Evolutionary conservation across 2,329 filamentous ascomycete species (phyloP), one percentile per base, ranked within the genome.

Genomic region (Pestalotiopsis sp.): DNA sequence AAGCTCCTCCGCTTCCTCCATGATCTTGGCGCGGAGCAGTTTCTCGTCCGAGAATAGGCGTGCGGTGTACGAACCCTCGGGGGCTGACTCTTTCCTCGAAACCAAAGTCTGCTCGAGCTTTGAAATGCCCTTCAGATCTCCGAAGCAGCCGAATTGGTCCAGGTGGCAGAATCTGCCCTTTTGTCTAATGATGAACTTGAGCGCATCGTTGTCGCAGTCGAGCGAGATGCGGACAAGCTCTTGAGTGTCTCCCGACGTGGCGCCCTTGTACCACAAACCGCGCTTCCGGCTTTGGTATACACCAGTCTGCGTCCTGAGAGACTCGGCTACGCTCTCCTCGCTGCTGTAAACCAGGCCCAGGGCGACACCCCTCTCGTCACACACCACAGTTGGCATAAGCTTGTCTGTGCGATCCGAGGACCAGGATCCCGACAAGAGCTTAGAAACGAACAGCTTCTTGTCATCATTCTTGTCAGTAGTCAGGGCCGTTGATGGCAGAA

Each of bases 231-330:
- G 90, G 24, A 98, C 85, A 64, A 99, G 85, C 78, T 98, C 91
- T 79, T 99, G 96, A 13, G 93, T 93, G 78, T 98, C 94, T 14
- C 96, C 96, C 66, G 95, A 98, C 9, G 92, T 96, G 65, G 94
- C 93, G 5, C 96, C 96, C 83, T 99, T 99, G 80, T 97, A 92
- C 96, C 96, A 99, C 35, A 99, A 81, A 0, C 96, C 96, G 58
- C 96, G 89, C 84, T 98, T 98, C 65, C 96, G 88, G 82, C 95
- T 98, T 81, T 98, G 94, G 79, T 99, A 99, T 48, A 98, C 95
- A 39, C 96, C 94, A 0, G 84, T 84, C 73, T 86, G 83, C 5
- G 94, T 97, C 75, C 88, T 89, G 69, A 99, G 78, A 48, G 95
- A 95, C 81, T 97, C 95, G 9, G 89, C 85, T 40, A 99, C 89